phyloP scores from a whole-genome alignment of 2,329 filamentous ascomycete species.

The Cordyceps cicadae region DNA sequence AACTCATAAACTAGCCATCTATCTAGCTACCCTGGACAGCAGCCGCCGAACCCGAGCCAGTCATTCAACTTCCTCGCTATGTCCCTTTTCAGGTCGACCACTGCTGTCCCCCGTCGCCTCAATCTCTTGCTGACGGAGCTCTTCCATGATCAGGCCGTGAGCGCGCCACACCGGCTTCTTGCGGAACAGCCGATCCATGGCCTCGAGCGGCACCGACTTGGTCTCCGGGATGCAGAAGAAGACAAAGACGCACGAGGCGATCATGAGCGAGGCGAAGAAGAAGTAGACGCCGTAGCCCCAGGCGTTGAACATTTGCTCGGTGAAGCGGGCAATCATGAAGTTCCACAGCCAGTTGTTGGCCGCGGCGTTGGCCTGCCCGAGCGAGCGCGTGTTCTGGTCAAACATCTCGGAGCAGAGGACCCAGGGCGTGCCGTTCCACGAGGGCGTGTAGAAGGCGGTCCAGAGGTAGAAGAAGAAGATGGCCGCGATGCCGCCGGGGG shows the following conservation, averaged over 20 bases:
- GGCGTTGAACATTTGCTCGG: constrained; percentile 52
- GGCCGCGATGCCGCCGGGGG: constrained; percentile 53
- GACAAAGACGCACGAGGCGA: constrained; percentile 49
- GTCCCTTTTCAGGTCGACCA: not conserved
- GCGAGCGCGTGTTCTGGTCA: constrained; percentile 50
- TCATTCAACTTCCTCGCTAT: constrained; percentile 3
- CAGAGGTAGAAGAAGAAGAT: constrained; percentile 55
- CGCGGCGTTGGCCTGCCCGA: constrained; percentile 64
- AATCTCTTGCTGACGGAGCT: constrained; percentile 22
- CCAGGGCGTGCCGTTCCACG: constrained; percentile 70
- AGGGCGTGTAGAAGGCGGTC: constrained; percentile 62
- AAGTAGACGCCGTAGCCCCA: constrained; percentile 60
- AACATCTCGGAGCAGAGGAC: constrained; percentile 72
- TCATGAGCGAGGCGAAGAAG: constrained; percentile 58
- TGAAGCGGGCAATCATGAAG: constrained; percentile 61
- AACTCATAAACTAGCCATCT: not conserved
- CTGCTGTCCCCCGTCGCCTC: not conserved
- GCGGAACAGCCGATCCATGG: constrained; percentile 55
- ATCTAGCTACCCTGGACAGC: not conserved
- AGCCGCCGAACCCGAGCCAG: not conserved
- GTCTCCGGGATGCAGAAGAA: constrained; percentile 59
- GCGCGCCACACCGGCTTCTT: constrained; percentile 37
- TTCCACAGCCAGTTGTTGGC: constrained; percentile 68
- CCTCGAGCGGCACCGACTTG: constrained; percentile 56
- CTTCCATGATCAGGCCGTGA: constrained; percentile 35